Evolutionary conservation across 768 basidiomycete species (phyloP).

Genomic region (Tulasnella sp.): DNA sequence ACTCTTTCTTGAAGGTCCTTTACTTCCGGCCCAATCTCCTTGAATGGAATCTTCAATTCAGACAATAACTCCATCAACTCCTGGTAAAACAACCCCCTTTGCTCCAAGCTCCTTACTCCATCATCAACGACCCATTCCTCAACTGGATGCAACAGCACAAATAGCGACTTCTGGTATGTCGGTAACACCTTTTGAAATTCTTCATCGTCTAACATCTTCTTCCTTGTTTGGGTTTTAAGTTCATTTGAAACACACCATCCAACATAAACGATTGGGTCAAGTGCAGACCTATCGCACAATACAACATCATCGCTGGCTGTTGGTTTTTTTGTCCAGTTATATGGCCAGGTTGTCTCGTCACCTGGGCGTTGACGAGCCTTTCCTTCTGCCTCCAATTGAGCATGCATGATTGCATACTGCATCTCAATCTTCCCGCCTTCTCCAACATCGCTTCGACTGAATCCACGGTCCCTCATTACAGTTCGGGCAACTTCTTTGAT

Average conservation of each 20-base stretch:
- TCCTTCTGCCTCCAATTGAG: constrained; percentile 38
- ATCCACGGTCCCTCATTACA: constrained; percentile 42
- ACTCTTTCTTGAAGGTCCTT: no score
- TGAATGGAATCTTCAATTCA: no score
- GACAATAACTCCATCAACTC: no score
- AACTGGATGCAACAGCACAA: constrained; percentile 44
- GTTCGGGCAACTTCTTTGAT: constrained; percentile 50
- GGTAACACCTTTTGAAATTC: constrained; percentile 11
- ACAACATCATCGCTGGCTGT: constrained; percentile 28
- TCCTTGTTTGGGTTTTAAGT: background rate
- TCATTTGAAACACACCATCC: constrained; percentile 27
- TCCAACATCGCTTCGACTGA: constrained; percentile 38
- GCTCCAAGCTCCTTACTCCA: constrained; percentile 42
- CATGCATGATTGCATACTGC: constrained; percentile 50
- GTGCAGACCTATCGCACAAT: constrained; percentile 50
- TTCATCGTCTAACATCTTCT: constrained; percentile 15
- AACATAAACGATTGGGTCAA: constrained; percentile 54
- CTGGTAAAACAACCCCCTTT: no score
- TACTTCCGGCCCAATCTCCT: no score
- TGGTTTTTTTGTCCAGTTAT: no score
- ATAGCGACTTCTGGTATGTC: constrained; percentile 23
- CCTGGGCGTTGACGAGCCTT: constrained; percentile 17
- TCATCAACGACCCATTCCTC: constrained; percentile 51
- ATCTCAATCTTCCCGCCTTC: constrained; percentile 44
- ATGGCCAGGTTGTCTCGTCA: no score